Percentiles rank a stretch among this genome's conserved stretches.
phyloP scores from a whole-genome alignment of 192 early-diverging fungal genomes.

The Martensiomyces pterosporus region DNA sequence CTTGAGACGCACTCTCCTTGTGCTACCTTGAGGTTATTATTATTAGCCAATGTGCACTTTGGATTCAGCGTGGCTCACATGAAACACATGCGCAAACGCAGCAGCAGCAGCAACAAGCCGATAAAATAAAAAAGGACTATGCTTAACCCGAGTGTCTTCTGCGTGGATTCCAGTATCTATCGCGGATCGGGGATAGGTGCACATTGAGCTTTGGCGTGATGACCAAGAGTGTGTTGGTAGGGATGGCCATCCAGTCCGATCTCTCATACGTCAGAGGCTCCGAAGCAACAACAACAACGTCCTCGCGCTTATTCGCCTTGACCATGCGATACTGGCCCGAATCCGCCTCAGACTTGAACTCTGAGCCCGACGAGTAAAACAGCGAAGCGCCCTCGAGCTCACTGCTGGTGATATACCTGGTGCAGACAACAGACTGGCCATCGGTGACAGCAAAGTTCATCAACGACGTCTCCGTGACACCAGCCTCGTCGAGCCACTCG shows the following conservation, averaged over 20 bases:
- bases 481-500: slow-evolving; percentile 61
- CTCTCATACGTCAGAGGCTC: slow-evolving; percentile 80
- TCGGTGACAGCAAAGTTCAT: slow-evolving; percentile 84
- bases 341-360: slow-evolving; percentile 54
- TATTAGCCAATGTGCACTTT: too few relatives aligned
- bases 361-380: slow-evolving; percentile 75
- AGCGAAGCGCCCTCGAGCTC: slow-evolving; percentile 68
- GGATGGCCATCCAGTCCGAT: slow-evolving; percentile 76
- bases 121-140: not conserved
- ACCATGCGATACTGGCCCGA: slow-evolving; percentile 70
- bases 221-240: slow-evolving; percentile 69
- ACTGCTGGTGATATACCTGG: slow-evolving; percentile 65
- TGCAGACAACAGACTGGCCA: slow-evolving; percentile 71
- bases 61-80: too few relatives aligned
- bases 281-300: slow-evolving; percentile 74
- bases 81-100: not conserved
- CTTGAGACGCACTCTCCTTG: too few relatives aligned
- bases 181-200: slow-evolving; percentile 67
- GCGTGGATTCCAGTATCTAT: slow-evolving; percentile 55
- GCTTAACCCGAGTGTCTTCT: slow-evolving; percentile 9
- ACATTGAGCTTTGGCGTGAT: slow-evolving; percentile 75
- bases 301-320: slow-evolving; percentile 65
- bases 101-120: not conserved
- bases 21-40: too few relatives aligned
- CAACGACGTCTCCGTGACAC: slow-evolving; percentile 61